phyloP scores from a whole-genome alignment of 2,329 filamentous ascomycete genomes.

The Botrytis sinoallii region DNA sequence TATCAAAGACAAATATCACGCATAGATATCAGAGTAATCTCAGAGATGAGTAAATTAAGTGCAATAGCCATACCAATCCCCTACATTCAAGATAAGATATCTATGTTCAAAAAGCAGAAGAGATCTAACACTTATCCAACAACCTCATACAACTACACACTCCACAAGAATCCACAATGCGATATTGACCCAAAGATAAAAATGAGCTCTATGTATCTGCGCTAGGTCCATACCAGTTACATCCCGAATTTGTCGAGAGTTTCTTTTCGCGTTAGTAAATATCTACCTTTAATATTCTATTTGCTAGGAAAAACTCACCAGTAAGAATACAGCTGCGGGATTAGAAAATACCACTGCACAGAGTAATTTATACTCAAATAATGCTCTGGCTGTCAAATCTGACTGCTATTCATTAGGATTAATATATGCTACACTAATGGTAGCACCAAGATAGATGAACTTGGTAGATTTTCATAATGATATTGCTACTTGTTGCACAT shows the following conservation, averaged over 20 bases:
- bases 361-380: conserved; percentile 50
- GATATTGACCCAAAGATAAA: conserved; percentile 51
- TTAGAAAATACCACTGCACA: conserved; percentile 55
- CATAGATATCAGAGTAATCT: conserved; percentile 62
- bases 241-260: conserved; percentile 39
- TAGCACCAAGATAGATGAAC: conserved; percentile 49
- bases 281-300: no score
- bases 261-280: not conserved
- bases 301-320: not conserved
- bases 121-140: conserved; percentile 24
- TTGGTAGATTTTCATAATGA: conserved; percentile 39
- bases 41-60: conserved; percentile 59
- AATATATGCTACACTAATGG: conserved; percentile 39
- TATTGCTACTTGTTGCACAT: not conserved
- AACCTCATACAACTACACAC: conserved; percentile 39
- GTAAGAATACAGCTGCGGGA: conserved; percentile 48
- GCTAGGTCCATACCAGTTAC: conserved; percentile 51
- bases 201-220: conserved; percentile 49
- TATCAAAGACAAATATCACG: conserved; percentile 63
- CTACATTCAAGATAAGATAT: no score
- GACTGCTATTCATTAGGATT: conserved; percentile 52
- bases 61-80: conserved; percentile 61
- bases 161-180: conserved; percentile 51
- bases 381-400: conserved; percentile 51
- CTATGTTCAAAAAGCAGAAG: not conserved